Evolutionary conservation across 164 flowering plant species (phyloP).

Genomic region (Houttuynia cordata): DNA sequence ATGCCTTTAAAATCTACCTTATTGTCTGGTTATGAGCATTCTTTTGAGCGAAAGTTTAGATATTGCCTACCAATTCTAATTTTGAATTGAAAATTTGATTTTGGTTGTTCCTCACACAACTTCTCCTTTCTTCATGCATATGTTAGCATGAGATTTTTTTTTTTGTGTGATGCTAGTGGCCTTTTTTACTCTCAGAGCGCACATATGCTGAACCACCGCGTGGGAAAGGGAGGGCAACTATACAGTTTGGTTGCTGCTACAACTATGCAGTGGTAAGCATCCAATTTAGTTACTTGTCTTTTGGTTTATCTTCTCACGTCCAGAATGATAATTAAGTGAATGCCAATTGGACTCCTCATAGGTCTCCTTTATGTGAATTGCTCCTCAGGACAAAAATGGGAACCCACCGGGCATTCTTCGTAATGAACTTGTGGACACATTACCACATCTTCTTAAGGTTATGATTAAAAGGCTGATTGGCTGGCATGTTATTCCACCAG

Average conservation of each 20-base stretch:
- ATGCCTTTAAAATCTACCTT: no score
- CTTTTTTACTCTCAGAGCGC: conserved; percentile 37
- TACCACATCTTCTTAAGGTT: conserved; percentile 75
- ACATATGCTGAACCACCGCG: conserved; percentile 75
- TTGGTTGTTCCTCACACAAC: no score
- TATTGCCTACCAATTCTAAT: no score
- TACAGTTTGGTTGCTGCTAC: conserved; percentile 97
- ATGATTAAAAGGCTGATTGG: conserved; percentile 69
- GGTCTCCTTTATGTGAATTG: background rate
- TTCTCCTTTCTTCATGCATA: no score
- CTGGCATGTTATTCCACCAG: conserved; percentile 89
- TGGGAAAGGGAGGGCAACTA: conserved; percentile 89
- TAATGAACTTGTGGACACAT: conserved; percentile 55
- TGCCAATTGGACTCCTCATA: no score
- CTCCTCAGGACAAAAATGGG: conserved; percentile 72
- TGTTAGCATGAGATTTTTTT: no score
- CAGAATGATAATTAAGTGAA: no score
- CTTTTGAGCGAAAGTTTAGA: no score
- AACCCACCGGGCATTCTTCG: conserved; percentile 87
- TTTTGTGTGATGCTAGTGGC: background rate
- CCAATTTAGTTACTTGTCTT: background rate
- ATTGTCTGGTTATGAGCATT: no score
- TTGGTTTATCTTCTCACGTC: background rate
- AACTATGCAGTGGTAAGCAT: conserved; percentile 65
- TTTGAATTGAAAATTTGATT: no score